Percentiles rank a stretch among this genome's conserved stretches.
Conservation (phyloP, 139 green algal genomes). For the Tetradesmus lagerheimii region DNA sequence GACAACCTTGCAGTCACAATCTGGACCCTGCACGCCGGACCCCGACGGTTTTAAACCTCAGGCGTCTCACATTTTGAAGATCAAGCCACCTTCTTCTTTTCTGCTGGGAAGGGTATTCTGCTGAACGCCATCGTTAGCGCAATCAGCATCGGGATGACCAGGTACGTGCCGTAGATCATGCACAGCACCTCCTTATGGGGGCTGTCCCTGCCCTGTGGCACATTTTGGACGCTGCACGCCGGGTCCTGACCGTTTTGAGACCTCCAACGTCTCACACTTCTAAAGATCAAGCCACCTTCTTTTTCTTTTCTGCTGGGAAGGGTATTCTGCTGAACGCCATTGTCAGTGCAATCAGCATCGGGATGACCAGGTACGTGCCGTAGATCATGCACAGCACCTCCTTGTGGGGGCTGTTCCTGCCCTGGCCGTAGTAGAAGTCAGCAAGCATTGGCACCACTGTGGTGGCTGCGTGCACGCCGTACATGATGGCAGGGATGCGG, state of each 20-base stretch:
- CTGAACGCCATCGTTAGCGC: conserved; percentile 58
- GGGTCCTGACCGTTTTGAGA: too few species aligned
- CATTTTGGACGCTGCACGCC: too few species aligned
- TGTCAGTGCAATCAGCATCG: conserved; percentile 60
- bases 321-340: conserved; percentile 60
- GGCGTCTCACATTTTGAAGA: too few species aligned
- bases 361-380: conserved; percentile 68
- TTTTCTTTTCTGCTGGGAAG: conserved; percentile 53
- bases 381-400: conserved; percentile 62
- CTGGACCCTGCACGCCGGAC: too few species aligned
- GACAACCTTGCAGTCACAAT: too few species aligned
- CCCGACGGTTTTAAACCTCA: too few species aligned
- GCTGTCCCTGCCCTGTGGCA: conserved; percentile 16
- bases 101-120: conserved; percentile 55
- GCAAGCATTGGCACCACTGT: conserved; percentile 82
- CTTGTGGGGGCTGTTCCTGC: conserved; percentile 15
- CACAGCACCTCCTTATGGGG: conserved; percentile 16
- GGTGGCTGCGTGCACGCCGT: conserved; percentile 71
- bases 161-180: conserved; percentile 71
- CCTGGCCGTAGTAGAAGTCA: conserved; percentile 54
- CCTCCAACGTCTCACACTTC: too few species aligned
- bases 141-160: conserved; percentile 70
- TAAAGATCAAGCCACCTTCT: conserved; percentile 44
- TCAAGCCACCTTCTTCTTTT: conserved; percentile 47
- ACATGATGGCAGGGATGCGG: conserved; percentile 77